These are phyloP conservation scores for Sphaerulina musiva DNA, from an alignment of 2,329 filamentous ascomycete genomes.

Conservation along the genomic window DNA sequence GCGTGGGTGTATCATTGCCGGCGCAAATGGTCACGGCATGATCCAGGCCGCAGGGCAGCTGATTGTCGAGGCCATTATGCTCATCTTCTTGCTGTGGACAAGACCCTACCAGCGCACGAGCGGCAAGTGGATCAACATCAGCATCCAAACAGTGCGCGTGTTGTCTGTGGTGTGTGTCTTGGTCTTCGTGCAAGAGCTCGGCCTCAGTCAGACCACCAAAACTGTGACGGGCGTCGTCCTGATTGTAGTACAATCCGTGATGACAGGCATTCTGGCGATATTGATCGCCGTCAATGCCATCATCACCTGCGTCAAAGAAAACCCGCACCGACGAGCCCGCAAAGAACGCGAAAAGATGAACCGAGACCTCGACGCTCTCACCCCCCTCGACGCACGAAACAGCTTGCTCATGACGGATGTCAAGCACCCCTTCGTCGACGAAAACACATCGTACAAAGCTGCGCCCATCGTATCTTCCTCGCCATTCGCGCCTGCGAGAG, in stretches of 20 bases:
- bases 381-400: conserved; percentile 79
- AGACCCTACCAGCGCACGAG: conserved; percentile 82
- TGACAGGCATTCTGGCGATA: conserved; percentile 78
- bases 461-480: conserved; percentile 28
- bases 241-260: conserved; percentile 78
- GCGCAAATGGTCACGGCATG: conserved; percentile 77
- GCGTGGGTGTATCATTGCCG: conserved; percentile 80
- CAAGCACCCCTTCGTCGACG: conserved; percentile 26
- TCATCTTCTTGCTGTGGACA: conserved; percentile 72
- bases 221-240: conserved; percentile 89
- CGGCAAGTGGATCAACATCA: conserved; percentile 86
- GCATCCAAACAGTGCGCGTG: conserved; percentile 82
- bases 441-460: conserved; percentile 33
- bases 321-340: conserved; percentile 80
- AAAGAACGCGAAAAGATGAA: conserved; percentile 81
- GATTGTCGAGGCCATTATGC: conserved; percentile 71
- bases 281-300: conserved; percentile 86
- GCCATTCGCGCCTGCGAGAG: conserved; percentile 29
- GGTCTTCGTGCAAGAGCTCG: conserved; percentile 88
- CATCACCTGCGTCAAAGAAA: conserved; percentile 73
- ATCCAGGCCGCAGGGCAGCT: conserved; percentile 73
- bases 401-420: conserved; percentile 70
- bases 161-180: conserved; percentile 83
- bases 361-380: conserved; percentile 74
- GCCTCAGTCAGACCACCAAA: conserved; percentile 83